Base-by-base conservation (phyloP, 345 rosid genomes). In the Erodium maritimum region DNA sequence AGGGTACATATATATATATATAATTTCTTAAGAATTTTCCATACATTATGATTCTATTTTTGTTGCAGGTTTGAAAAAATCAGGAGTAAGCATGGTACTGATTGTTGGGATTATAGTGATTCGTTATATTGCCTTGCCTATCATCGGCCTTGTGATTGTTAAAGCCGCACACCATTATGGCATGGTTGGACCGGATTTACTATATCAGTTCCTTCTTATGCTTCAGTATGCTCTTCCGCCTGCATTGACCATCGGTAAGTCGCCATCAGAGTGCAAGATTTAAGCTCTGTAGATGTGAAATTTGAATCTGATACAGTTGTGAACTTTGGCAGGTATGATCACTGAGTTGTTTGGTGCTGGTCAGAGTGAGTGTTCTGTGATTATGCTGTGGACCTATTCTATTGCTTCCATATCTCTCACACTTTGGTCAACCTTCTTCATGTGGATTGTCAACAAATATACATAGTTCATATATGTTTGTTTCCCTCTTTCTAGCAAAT, bases 141-240 rank as follows among this genome's bases (percentile, higher is more conserved):
- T 65, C 5, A 20, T 65, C 1, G 75, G 79, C 0, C 53, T 74
- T 6, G 60, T 53, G 1, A 17, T 64, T 33, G 67, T 70, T 9
- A 74, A 70, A 51, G 66, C 50, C 8, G 79, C 72, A 22, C 12
- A 20, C 5, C 50, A 50, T 23, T 55, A 67, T 14, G 75, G 79
- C 2, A 17, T 67, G 19, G 67, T 70, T 52, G 58, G 61, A 18
- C 34, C 33, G 3, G 75, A 73, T 60, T 54, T 63, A 21, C 58
- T 78, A 46, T 81, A 71, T 55, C 68, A 61, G 48, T 81, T 78
- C 58, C 62, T 77, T 18, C 79, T 78, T 19, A 67, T 73, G 22
- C 75, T 78, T 24, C 81, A 78, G 22, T 81, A 59, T 62, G 67
- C 83, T n/a, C 68, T 81, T 22, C 86, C 86, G 20, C 86, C 86